Conservation (phyloP, 805 yeast genomes). For the Yarrowia sp. region DNA sequence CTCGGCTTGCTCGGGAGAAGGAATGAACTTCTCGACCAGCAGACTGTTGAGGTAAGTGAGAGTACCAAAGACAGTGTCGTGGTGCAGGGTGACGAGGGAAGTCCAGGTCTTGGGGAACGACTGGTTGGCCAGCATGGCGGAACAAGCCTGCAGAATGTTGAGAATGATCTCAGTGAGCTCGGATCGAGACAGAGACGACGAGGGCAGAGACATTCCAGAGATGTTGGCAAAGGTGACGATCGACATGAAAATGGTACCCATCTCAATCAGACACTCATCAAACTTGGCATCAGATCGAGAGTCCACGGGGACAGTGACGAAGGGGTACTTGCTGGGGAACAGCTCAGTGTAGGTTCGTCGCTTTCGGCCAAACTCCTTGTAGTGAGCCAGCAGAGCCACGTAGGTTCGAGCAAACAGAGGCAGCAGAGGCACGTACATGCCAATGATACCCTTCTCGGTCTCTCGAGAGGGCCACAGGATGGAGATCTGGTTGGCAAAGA, state of each 20-base stretch:
- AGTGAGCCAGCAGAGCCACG: conserved; percentile 44
- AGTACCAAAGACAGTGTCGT: conserved; percentile 47
- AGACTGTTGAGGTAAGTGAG: conserved; percentile 56
- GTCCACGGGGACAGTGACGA: conserved; percentile 69
- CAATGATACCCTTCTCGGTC: conserved; percentile 45
- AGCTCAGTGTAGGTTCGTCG: conserved; percentile 61
- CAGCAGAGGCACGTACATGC: conserved; percentile 47
- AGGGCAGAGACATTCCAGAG: conserved; percentile 43
- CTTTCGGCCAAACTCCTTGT: conserved; percentile 59
- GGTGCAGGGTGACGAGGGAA: conserved; percentile 55
- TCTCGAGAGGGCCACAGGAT: conserved; percentile 47
- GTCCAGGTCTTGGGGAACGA: conserved; percentile 67
- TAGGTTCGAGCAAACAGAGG: conserved; percentile 48
- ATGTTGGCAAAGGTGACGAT: conserved; percentile 45
- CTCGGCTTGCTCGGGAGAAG: conserved; percentile 58
- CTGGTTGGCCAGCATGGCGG: conserved; percentile 45
- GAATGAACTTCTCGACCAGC: conserved; percentile 60
- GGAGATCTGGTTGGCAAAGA: conserved; percentile 47
- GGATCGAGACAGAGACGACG: conserved; percentile 43
- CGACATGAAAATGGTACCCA: conserved; percentile 60
- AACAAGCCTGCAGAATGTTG: conserved; percentile 46
- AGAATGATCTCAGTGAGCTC: conserved; percentile 46
- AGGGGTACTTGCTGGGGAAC: conserved; percentile 74
- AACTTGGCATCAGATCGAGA: conserved; percentile 71
- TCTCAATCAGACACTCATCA: conserved; percentile 75